Percentiles rank a stretch among this genome's conserved stretches.
Evolutionary conservation across 371 early-diverging fungal genomes (phyloP).

Genomic region (Apophysomyces elegans): DNA sequence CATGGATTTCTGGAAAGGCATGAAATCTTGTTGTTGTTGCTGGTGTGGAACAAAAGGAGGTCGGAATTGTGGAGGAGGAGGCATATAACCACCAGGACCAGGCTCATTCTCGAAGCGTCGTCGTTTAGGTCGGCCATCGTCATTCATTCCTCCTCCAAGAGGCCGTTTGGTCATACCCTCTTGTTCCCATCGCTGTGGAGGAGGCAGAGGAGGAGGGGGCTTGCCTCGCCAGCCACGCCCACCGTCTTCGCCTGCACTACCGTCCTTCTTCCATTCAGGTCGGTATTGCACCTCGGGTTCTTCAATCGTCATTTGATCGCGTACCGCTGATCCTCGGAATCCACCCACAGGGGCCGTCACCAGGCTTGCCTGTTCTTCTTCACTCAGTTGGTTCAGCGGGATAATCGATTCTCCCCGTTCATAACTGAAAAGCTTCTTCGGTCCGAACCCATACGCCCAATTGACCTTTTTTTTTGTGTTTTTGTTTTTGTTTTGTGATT

Average conservation of each 20-base stretch:
- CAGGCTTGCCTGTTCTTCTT: constrained; percentile 43
- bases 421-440: constrained; percentile 50
- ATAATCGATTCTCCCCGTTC: constrained; percentile 51
- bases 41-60: neutral
- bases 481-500: too few species aligned
- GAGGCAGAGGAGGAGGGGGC: neutral
- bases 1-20: neutral
- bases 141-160: constrained; percentile 1
- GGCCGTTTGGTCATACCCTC: constrained; percentile 11
- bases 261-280: constrained; percentile 46
- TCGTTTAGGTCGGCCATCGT: constrained; percentile 18
- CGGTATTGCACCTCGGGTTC: constrained; percentile 51
- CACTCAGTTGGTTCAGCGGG: constrained; percentile 37
- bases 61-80: neutral
- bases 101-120: constrained; percentile 16
- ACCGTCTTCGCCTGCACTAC: constrained; percentile 1
- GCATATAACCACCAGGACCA: neutral
- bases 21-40: neutral
- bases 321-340: constrained; percentile 44
- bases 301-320: constrained; percentile 47
- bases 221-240: neutral
- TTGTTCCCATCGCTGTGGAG: constrained; percentile 4
- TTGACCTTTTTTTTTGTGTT: constrained; percentile 27
- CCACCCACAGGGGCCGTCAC: constrained; percentile 47
- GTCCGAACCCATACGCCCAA: constrained; percentile 59